These are phyloP conservation scores for Obelidium mucronatum DNA, from an alignment of 192 early-diverging fungal species.

Conservation along the genomic window DNA sequence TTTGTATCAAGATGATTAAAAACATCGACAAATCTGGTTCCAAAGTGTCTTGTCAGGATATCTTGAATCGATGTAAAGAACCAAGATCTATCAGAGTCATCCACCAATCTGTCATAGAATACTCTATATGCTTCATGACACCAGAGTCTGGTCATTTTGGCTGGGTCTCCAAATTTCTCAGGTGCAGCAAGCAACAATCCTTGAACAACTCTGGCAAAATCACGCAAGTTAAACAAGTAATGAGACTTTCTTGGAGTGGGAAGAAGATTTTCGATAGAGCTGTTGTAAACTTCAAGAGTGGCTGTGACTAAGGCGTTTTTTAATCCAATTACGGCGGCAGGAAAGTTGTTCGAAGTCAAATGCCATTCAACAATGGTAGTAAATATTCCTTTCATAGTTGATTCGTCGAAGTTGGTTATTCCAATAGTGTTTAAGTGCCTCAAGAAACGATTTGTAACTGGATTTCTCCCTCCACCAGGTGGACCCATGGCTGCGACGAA, in stretches of 20 bases:
- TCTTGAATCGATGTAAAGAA: conserved; percentile 60
- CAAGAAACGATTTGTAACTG: conserved; percentile 61
- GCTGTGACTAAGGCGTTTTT: conserved; percentile 51
- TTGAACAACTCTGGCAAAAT: conserved; percentile 64
- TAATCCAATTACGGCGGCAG: conserved; percentile 37
- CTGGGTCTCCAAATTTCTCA: conserved; percentile 53
- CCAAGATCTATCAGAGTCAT: conserved; percentile 62
- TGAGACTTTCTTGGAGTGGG: conserved; percentile 68
- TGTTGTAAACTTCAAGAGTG: conserved; percentile 60
- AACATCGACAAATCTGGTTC: conserved; percentile 53
- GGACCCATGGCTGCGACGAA: conserved; percentile 68
- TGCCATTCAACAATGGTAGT: conserved; percentile 67
- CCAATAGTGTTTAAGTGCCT: conserved; percentile 64
- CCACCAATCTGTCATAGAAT: conserved; percentile 66
- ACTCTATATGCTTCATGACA: conserved; percentile 65
- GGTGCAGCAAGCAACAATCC: conserved; percentile 58
- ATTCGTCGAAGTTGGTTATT: conserved; percentile 62
- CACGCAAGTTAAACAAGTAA: conserved; percentile 67
- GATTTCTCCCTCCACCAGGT: conserved; percentile 66
- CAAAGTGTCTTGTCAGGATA: conserved; percentile 51
- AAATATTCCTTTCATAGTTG: conserved; percentile 64
- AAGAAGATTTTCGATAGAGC: conserved; percentile 59
- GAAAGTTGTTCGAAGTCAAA: conserved; percentile 52
- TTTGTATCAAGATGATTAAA: conserved; percentile 59
- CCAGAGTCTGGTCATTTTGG: conserved; percentile 63